Evolutionary conservation across 108 stramenopile genomes (phyloP).

Genomic region (Pelagomonas calceolata): DNA sequence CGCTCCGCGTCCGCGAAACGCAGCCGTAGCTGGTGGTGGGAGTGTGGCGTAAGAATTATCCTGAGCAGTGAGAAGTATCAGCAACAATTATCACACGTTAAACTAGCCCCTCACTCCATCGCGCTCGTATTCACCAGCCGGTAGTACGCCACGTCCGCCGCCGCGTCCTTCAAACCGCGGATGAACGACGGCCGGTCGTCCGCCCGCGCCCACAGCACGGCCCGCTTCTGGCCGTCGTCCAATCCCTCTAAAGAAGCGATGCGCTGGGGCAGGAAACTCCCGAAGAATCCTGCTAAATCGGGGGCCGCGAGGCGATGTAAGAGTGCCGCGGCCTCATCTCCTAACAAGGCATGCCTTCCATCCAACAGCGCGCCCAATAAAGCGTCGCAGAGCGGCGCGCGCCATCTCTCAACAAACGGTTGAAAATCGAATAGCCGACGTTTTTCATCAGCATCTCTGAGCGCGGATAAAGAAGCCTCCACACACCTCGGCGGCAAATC

Average conservation of each 20-base stretch:
- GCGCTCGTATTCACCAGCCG: background rate
- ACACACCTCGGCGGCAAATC: background rate
- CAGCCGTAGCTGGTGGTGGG: too few species aligned
- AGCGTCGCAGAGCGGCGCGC: background rate
- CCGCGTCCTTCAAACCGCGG: background rate
- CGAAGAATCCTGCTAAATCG: background rate
- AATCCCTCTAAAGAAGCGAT: background rate
- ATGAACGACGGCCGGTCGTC: background rate
- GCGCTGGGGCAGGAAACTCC: background rate
- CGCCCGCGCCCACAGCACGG: background rate
- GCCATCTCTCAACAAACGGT: background rate
- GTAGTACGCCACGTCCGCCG: background rate
- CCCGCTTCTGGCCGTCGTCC: background rate
- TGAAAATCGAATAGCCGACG: background rate
- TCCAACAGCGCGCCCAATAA: background rate
- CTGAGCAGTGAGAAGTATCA: too few species aligned
- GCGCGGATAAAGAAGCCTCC: background rate
- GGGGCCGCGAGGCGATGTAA: background rate
- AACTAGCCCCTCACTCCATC: too few species aligned
- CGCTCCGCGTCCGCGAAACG: too few species aligned
- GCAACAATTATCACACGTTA: too few species aligned
- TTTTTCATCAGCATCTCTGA: background rate
- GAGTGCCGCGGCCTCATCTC: background rate
- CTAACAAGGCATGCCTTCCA: background rate
- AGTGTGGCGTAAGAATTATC: too few species aligned